These are phyloP conservation scores for Dalbergia cultrata DNA, from an alignment of 306 rosid genomes.

Conservation along the genomic window DNA sequence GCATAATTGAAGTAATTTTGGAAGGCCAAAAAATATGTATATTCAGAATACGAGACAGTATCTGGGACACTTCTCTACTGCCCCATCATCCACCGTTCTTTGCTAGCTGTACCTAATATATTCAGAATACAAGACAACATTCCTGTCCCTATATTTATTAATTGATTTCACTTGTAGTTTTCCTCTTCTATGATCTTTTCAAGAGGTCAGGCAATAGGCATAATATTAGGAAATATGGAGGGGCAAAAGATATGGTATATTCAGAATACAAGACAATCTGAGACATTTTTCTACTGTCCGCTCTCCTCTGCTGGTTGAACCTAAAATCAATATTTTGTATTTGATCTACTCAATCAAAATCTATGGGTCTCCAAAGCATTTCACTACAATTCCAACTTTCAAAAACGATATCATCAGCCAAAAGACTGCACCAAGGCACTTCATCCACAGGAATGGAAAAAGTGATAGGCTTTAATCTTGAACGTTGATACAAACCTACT, in stretches of 20 bases:
- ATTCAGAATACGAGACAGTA: neutral
- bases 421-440: neutral
- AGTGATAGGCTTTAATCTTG: neutral
- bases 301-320: neutral
- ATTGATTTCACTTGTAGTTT: constrained; percentile 39
- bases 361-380: neutral
- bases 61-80: neutral
- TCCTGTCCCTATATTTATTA: constrained; percentile 29
- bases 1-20: constrained; percentile 19
- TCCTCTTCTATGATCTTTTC: neutral
- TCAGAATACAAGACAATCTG: neutral
- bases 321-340: constrained; percentile 44
- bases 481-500: neutral
- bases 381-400: neutral
- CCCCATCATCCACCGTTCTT: neutral
- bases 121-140: neutral
- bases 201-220: constrained; percentile 18
- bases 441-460: constrained; percentile 16
- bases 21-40: constrained; percentile 4
- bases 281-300: constrained; percentile 1
- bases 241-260: constrained; percentile 5
- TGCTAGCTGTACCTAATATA: neutral
- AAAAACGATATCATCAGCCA: constrained; percentile 7
- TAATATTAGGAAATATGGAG: constrained; percentile 12
- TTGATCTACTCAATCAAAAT: constrained; percentile 58